Percentiles rank a stretch among this genome's conserved stretches.
Evolutionary conservation across 352 stramenopile species (phyloP).

Genomic region (Phytophthora macrochlamydospora): DNA sequence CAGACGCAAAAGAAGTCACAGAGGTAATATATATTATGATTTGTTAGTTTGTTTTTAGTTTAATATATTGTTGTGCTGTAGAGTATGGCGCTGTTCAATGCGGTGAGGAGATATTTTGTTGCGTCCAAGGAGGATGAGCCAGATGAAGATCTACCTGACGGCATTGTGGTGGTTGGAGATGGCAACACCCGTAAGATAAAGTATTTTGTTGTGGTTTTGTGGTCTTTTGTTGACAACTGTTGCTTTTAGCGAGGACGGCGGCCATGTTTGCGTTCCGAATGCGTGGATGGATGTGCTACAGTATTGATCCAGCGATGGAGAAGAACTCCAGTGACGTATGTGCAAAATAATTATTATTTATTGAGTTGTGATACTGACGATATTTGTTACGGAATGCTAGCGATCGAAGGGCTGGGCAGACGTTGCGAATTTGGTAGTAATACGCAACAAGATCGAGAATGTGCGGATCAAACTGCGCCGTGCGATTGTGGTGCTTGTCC

Average conservation of each 20-base stretch:
- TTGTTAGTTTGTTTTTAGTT: slow-evolving; percentile 1
- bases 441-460: slow-evolving; percentile 87
- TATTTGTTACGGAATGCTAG: slow-evolving; percentile 24
- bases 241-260: slow-evolving; percentile 61
- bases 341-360: neutral
- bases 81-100: slow-evolving; percentile 89
- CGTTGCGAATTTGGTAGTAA: slow-evolving; percentile 72
- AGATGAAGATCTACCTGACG: slow-evolving; percentile 45
- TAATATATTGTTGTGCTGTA: slow-evolving; percentile 17
- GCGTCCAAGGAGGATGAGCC: slow-evolving; percentile 24
- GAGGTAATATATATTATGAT: slow-evolving; percentile 42
- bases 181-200: slow-evolving; percentile 68
- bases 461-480: slow-evolving; percentile 64
- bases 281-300: slow-evolving; percentile 78
- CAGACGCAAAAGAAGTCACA: slow-evolving; percentile 85
- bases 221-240: slow-evolving; percentile 4
- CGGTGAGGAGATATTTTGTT: slow-evolving; percentile 68
- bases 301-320: slow-evolving; percentile 81
- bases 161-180: slow-evolving; percentile 80
- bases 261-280: slow-evolving; percentile 79
- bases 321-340: slow-evolving; percentile 48
- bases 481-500: slow-evolving; percentile 76
- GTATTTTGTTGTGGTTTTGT: slow-evolving; percentile 3
- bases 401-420: slow-evolving; percentile 50
- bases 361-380: slow-evolving; percentile 3